Base-by-base conservation (phyloP, 2,329 filamentous ascomycete species). In the Orbilia oligospora region DNA sequence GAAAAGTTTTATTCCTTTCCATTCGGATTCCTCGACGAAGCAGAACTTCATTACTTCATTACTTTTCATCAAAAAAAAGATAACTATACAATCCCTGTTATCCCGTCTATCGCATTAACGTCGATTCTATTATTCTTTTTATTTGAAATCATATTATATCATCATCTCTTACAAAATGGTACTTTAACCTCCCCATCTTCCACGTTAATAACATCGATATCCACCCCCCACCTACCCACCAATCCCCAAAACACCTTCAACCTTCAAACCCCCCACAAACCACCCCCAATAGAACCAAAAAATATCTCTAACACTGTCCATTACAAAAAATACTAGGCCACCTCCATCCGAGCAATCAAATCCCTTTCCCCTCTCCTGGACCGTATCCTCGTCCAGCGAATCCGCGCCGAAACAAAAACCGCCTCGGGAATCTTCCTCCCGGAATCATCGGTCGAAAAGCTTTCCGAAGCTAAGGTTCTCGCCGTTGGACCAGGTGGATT, bases 401-500 rank as follows among this genome's bases (percentile, higher is more conserved):
- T 97, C 87, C 98, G 98, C 89, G 93, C 95, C 84, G 95, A 98
- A 87, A 86, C 94, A 85, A 97, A 97, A 90, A 99, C 96, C 63
- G 94, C 96, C 83, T 91, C 91, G 84, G 96, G 96, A 84, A 97
- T 99, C 89, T 97, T 97, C 89, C 92, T 99, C 81, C 96, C 96
- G 82, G 96, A 99, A 88, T 94, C 91, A 80, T 93, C 92, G 84
- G 93, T 98, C 84, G 97, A 99, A 90, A 96, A 99, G 86, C 90
- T 98, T 85, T 98, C 97, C 87, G 95, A 98, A 89, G 96, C 93
- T 83, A 94, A 93, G 87, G 96, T 99, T 71, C 88, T 99, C 79
- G 96, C 96, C 80, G 95, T 99, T 80, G 96, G 96, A 69, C 96
- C 96, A 73, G 96, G 96, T 80, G 91, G 88, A 14, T 83, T 97